Conservation (phyloP, 1,284 basidiomycete species). For the Cryptococcus sp. region DNA sequence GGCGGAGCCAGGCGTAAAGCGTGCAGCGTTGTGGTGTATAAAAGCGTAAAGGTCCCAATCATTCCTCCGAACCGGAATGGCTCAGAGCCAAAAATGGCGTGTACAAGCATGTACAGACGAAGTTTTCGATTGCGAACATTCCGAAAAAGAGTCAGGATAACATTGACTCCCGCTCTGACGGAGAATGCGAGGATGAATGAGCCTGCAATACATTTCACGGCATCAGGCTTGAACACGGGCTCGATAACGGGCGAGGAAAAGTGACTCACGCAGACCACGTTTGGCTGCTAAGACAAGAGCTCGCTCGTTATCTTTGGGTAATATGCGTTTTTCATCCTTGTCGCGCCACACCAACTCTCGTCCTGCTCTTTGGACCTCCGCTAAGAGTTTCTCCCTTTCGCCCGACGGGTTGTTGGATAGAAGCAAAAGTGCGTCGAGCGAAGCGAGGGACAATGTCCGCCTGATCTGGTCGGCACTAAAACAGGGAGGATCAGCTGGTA, state of each 20-base stretch:
- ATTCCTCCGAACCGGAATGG: conserved; percentile 79
- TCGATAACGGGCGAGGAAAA: not conserved
- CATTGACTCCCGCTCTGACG: conserved; percentile 75
- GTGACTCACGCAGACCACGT: conserved; percentile 72
- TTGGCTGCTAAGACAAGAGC: conserved; percentile 71
- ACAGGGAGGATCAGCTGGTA: conserved; percentile 6
- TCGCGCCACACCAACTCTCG: conserved; percentile 73
- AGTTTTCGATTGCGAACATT: conserved; percentile 60
- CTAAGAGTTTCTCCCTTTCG: conserved; percentile 40
- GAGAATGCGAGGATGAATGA: conserved; percentile 75
- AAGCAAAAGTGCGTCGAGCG: conserved; percentile 43
- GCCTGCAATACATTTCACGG: conserved; percentile 57
- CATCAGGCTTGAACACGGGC: not conserved
- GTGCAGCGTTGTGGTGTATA: conserved; percentile 82
- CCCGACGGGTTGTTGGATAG: conserved; percentile 33
- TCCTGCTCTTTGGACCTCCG: conserved; percentile 35
- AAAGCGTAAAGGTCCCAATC: conserved; percentile 76
- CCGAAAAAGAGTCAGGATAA: conserved; percentile 70
- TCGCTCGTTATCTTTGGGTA: conserved; percentile 67
- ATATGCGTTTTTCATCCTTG: conserved; percentile 70
- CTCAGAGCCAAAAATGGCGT: conserved; percentile 76
- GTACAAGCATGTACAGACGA: conserved; percentile 65
- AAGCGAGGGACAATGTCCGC: conserved; percentile 52
- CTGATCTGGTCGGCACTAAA: conserved; percentile 51
- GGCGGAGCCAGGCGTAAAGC: conserved; percentile 72